phyloP scores from a whole-genome alignment of 495 filamentous ascomycete genomes.

The Opeltia flavorubescens region DNA sequence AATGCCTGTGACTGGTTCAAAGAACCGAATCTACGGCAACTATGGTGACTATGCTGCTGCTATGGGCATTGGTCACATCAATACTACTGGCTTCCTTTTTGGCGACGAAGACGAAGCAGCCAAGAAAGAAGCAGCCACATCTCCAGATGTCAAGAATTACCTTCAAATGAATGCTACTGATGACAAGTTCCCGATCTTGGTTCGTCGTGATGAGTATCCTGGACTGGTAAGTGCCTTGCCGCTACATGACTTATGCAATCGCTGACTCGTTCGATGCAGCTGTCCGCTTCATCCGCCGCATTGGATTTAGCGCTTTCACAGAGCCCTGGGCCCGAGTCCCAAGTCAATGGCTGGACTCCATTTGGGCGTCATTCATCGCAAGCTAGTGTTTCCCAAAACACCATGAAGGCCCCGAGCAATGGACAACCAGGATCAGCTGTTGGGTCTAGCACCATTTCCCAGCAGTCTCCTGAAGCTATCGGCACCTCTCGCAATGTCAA shows the following conservation, averaged over 20 bases:
- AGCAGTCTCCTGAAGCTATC: conserved; percentile 13
- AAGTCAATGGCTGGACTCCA: conserved; percentile 43
- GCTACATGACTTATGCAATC: conserved; percentile 11
- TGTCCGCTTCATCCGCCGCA: conserved; percentile 70
- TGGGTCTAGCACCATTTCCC: conserved; percentile 19
- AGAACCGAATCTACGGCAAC: conserved; percentile 41
- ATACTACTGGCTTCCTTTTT: conserved; percentile 72
- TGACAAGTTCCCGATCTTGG: conserved; percentile 72
- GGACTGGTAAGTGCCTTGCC: conserved; percentile 45
- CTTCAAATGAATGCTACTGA: conserved; percentile 61
- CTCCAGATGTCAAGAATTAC: conserved; percentile 51
- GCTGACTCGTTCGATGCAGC: conserved; percentile 29
- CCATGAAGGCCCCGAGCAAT: conserved; percentile 23
- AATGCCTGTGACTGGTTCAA: conserved; percentile 60
- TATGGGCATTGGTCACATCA: conserved; percentile 51
- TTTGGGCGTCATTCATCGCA: conserved; percentile 66
- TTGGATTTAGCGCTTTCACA: conserved; percentile 66
- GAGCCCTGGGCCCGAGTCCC: conserved; percentile 45
- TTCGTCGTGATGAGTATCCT: conserved; percentile 52
- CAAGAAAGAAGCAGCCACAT: conserved; percentile 39
- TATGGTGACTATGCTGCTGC: conserved; percentile 27
- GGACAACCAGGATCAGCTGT: conserved; percentile 18
- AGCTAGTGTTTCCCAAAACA: conserved; percentile 62
- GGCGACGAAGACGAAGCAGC: conserved; percentile 59
- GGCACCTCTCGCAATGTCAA: conserved; percentile 24